Evolutionary conservation across 83 land plant species (phyloP).

Genomic region (Picea abies): DNA sequence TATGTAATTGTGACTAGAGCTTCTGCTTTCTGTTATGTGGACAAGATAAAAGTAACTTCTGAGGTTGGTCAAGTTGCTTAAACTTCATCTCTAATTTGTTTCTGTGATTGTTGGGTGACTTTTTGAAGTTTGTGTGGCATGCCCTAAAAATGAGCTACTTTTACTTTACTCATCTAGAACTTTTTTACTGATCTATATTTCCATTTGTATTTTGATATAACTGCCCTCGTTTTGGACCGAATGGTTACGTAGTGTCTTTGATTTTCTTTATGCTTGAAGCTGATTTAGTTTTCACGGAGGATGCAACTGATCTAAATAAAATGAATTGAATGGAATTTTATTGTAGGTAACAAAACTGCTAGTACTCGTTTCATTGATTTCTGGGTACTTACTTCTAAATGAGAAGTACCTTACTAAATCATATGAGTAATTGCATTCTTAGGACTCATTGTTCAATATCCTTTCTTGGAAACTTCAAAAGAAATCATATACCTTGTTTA

Average conservation of each 20-base stretch:
- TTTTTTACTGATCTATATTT: too few species aligned
- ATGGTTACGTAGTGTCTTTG: neutral
- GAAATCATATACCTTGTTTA: neutral
- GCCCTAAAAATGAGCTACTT: too few species aligned
- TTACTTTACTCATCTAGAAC: too few species aligned
- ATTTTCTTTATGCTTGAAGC: neutral
- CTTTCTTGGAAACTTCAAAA: neutral
- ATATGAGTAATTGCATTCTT: neutral
- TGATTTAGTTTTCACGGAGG: neutral
- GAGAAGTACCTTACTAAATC: neutral
- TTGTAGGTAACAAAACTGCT: too few species aligned
- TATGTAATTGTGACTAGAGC: constrained; percentile 75
- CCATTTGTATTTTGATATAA: neutral
- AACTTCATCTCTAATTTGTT: neutral
- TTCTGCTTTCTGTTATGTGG: constrained; percentile 89
- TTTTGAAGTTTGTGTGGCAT: neutral
- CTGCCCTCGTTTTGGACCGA: neutral
- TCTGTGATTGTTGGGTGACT: neutral
- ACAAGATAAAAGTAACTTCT: constrained; percentile 69
- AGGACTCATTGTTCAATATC: neutral
- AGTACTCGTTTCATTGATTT: too few species aligned
- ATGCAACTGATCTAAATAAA: too few species aligned
- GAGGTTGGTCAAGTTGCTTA: constrained; percentile 50
- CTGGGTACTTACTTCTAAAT: neutral
- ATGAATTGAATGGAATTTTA: too few species aligned